These are phyloP conservation scores for Cardiospermum halicacabum DNA, from an alignment of 345 rosid species.

Conservation along the genomic window DNA sequence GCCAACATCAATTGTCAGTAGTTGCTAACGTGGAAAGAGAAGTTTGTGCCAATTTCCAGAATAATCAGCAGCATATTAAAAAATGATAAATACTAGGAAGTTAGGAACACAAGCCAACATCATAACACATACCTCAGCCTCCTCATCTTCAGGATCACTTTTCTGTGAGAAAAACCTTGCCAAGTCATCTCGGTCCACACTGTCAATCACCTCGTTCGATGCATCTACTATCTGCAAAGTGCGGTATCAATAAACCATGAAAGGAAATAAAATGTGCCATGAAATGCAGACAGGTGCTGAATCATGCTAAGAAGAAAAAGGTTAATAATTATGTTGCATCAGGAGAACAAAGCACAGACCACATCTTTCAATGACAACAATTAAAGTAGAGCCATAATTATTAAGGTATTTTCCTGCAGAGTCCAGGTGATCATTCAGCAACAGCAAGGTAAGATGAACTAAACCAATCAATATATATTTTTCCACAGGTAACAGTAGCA, in stretches of 20 bases:
- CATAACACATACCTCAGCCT: slow-evolving; percentile 58
- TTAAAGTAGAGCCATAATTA: background rate
- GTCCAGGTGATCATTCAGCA: background rate
- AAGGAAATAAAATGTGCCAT: background rate
- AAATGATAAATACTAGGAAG: background rate
- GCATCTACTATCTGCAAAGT: slow-evolving; percentile 66
- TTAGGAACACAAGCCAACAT: background rate
- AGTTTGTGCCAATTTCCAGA: background rate
- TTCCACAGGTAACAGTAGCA: background rate
- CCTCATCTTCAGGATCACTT: slow-evolving; percentile 90
- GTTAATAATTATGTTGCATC: background rate
- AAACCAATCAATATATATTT: background rate
- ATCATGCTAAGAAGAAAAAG: background rate
- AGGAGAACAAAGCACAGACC: background rate
- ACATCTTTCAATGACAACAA: background rate
- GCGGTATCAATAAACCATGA: background rate
- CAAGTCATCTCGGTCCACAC: slow-evolving; percentile 75
- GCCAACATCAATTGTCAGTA: background rate
- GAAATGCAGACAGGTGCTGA: background rate
- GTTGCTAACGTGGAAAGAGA: background rate
- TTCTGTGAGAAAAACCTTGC: slow-evolving; percentile 60
- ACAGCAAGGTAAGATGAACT: background rate
- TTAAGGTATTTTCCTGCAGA: background rate
- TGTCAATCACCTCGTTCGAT: slow-evolving; percentile 69
- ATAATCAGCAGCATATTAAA: background rate